These are phyloP conservation scores for Boechera retrofracta DNA, from an alignment of 345 rosid genomes.

Conservation along the genomic window DNA sequence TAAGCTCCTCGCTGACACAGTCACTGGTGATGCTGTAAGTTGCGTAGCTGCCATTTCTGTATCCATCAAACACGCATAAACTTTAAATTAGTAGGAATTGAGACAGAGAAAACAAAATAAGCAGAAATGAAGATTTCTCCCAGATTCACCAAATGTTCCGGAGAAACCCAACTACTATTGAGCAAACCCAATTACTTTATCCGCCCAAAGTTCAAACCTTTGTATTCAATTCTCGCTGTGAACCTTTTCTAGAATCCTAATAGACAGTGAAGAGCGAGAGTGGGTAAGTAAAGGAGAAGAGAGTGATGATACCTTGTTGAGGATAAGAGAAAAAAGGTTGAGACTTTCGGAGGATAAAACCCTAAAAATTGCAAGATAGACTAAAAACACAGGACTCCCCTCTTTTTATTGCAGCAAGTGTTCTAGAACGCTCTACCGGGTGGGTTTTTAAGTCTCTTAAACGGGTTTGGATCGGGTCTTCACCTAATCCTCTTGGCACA, in stretches of 20 bases:
- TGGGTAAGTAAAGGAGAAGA: constrained; percentile 6
- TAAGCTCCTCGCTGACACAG: constrained; percentile 58
- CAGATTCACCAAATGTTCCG: neutral
- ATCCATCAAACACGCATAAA: constrained; percentile 8
- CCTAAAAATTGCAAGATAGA: constrained; percentile 41
- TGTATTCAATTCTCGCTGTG: constrained; percentile 11
- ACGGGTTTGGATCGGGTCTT: constrained; percentile 17
- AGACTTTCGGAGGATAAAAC: constrained; percentile 38
- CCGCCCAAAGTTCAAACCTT: constrained; percentile 27
- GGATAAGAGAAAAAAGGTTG: constrained; percentile 39
- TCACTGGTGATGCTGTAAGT: constrained; percentile 64
- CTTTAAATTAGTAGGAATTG: constrained; percentile 6
- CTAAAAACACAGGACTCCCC: neutral
- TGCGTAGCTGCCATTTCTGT: constrained; percentile 71
- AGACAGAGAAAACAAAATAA: neutral
- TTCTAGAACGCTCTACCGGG: constrained; percentile 45
- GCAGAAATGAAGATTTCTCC: neutral
- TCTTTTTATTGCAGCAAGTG: constrained; percentile 31
- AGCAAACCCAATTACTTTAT: constrained; percentile 14
- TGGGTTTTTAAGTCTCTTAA: neutral
- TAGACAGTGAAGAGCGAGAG: constrained; percentile 18
- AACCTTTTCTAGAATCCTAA: neutral
- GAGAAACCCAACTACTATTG: constrained; percentile 13
- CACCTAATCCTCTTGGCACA: constrained; percentile 28
- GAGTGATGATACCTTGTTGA: constrained; percentile 40